Evolutionary conservation across 2,329 filamentous ascomycete species (phyloP), one percentile per base, ranked within the genome.

Genomic region (Colletotrichum australisinense): DNA sequence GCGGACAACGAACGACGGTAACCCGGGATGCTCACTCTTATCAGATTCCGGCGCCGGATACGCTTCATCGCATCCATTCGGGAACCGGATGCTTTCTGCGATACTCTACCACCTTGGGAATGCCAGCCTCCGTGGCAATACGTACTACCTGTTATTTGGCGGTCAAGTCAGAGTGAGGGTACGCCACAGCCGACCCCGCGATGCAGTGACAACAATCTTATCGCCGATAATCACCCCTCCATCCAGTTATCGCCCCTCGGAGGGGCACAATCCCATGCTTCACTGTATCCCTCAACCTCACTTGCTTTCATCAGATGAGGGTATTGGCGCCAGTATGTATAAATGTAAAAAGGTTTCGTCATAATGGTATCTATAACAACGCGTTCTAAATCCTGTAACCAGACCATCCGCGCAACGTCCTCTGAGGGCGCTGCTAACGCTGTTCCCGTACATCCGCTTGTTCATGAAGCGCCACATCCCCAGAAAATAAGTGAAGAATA

Each of bases 331-430:
- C 59, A 38, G 9, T 19, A 19, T 38, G 24, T n/a, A 35, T 26
- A 49, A 28, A 32, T 38, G 30, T 16, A 46, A 52, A 70, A 28
- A 24, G 53, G 53, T 30, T 28, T 73, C 67, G 46, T 73, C 70
- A 70, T 73, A 69, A 70, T 73, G 70, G 70, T 73, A 73, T 73
- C 70, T 73, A 73, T 73, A 70, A 38, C 66, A 70, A 73, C 55
- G 60, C 67, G 60, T 73, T 73, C 70, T 73, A 73, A 71, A 57
- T 59, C 67, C 56, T 56, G 55, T 73, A 69, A 57, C 67, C 70
- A 65, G 67, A 73, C 70, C 60, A 73, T 56, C 67, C 67, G 56
- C 70, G 53, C 14, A 67, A 28, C 59, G 59, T 46, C 66, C 46
- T 62, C 42, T n/a, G 35, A 14, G 32, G 60, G 59, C 57, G 52